Evolutionary conservation across 2,329 filamentous ascomycete species (phyloP), one percentile per base, ranked within the genome.

Genomic region (Aspergillus awamori): DNA sequence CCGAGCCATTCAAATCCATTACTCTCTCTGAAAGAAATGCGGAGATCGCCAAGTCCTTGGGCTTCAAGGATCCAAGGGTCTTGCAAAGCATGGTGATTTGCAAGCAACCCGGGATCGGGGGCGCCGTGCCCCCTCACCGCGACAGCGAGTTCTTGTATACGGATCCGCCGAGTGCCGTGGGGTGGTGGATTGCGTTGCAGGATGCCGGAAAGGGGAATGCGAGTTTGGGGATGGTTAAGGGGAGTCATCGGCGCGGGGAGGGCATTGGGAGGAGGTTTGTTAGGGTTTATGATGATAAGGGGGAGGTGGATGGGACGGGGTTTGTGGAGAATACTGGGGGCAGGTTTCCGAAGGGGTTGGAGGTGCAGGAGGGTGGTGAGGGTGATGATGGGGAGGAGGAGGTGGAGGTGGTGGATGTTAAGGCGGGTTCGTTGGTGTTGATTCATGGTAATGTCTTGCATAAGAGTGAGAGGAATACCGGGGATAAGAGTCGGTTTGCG

Each of bases 51-150:
- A 80, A 81, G 48, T 84, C 84, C 8, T 82, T 97, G 10, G 89
- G 89, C 2, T 97, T 93, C 80, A 70, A 67, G 4, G 91, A 96
- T 75, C 91, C 93, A 2, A 82, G 89, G 20, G 83, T 89, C 5
- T 82, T 99, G 56, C 95, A 99, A 82, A 95, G 90, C 75, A 99
- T 99, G 95, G 84, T 98, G 28, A 98, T 99, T 69, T 97, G 93
- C 86, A 99, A 99, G 78, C 94, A 97, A 79, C 93, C 95, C 22
- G 92, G 96, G 78, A 97, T 98, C 57, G 95, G 95, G 28, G 94
- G 91, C 22, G 90, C 91, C 2, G 95, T 98, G 47, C 92, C 90
- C 1, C 87, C 92, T 22, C 95, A 99, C 76, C 93, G 97, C 79
- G 94, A 98, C 77, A 92, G 87, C 66, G 93, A 92, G 0, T 99